Evolutionary conservation across 2,329 filamentous ascomycete genomes (phyloP).

Genomic region (Alternaria tenuissima): DNA sequence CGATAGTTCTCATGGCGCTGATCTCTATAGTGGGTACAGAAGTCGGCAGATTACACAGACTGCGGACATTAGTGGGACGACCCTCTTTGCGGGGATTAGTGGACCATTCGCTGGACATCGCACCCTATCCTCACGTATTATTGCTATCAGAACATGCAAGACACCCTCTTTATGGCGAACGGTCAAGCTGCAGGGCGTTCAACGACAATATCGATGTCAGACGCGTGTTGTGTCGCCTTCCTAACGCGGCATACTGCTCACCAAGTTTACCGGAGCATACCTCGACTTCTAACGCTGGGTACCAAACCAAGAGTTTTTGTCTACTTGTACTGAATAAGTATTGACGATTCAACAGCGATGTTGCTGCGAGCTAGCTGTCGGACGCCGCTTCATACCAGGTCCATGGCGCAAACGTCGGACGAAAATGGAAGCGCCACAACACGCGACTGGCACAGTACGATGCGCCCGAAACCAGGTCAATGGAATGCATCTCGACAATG

Average conservation of each 20-base stretch:
- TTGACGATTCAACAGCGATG: neutral
- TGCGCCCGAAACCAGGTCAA: conserved; percentile 6
- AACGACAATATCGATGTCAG: neutral
- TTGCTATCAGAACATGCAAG: neutral
- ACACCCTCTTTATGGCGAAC: neutral
- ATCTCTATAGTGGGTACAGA: neutral
- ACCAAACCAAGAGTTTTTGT: neutral
- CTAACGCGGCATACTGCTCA: neutral
- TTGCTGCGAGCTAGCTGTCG: neutral
- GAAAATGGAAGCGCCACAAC: neutral
- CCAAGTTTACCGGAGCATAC: neutral
- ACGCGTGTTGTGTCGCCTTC: neutral
- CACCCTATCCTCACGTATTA: neutral
- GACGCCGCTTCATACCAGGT: neutral
- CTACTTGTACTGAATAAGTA: neutral
- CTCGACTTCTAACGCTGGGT: neutral
- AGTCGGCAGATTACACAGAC: conserved; percentile 1
- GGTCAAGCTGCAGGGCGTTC: neutral
- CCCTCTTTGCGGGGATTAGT: neutral
- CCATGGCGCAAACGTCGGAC: neutral
- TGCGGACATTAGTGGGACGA: neutral
- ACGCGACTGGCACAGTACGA: neutral
- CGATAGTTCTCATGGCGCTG: neutral
- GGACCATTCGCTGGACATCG: neutral
- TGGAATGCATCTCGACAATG: neutral